Conservation (phyloP, 2,329 filamentous ascomycete species). For the Apiospora marii region DNA sequence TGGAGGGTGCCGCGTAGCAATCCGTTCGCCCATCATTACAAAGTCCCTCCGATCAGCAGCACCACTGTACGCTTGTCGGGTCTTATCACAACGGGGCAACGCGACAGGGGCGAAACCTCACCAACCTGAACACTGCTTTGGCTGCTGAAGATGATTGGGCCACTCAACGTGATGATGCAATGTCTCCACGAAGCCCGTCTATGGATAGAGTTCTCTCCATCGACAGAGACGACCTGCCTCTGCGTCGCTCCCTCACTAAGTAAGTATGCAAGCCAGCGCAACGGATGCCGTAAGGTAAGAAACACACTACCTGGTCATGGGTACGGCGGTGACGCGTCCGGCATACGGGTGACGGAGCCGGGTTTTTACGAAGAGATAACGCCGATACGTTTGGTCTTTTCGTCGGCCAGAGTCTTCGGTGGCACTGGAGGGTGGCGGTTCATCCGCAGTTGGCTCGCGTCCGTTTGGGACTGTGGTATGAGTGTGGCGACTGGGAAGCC, state of each 20-base stretch:
- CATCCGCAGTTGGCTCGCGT: too few relatives aligned
- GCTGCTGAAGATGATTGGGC: constrained; percentile 49
- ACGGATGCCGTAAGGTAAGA: constrained; percentile 40
- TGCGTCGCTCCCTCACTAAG: constrained; percentile 32
- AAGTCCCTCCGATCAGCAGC: too few relatives aligned
- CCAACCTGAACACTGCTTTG: constrained; percentile 43
- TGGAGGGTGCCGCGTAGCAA: too few relatives aligned
- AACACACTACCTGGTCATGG: constrained; percentile 37
- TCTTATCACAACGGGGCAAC: too few relatives aligned
- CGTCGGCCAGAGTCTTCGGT: too few relatives aligned
- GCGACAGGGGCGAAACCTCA: constrained; percentile 57
- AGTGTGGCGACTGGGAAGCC: too few relatives aligned
- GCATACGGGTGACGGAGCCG: constrained; percentile 41
- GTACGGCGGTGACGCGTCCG: constrained; percentile 31
- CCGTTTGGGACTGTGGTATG: too few relatives aligned
- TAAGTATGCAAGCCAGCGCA: constrained; percentile 41
- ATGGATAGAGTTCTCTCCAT: constrained; percentile 46
- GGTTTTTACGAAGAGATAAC: constrained; percentile 40
- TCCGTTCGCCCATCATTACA: too few relatives aligned
- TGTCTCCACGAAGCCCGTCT: constrained; percentile 36
- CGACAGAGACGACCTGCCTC: constrained; percentile 43
- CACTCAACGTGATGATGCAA: constrained; percentile 48
- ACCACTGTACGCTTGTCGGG: too few relatives aligned
- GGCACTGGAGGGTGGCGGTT: too few relatives aligned
- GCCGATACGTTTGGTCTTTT: too few relatives aligned